Base-by-base conservation (phyloP, 2,329 filamentous ascomycete genomes). In the Sclerotinia spermophila region DNA sequence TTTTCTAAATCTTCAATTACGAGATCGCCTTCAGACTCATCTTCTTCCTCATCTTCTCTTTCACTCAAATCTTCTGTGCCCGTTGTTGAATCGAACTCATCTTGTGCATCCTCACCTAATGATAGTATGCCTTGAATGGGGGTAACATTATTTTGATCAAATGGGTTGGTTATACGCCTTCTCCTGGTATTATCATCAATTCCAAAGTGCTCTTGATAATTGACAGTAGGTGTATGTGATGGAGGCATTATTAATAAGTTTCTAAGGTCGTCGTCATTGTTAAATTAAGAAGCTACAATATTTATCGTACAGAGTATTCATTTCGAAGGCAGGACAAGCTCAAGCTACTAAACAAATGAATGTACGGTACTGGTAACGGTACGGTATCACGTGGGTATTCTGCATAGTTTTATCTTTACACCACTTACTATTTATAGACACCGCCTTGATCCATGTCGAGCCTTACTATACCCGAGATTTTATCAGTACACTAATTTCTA, bases 1-100 rank as follows among this genome's bases (percentile, higher is more conserved):
- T 69, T 21, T 56, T 33, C 44, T 17, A 53, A 8, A 65, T 65
- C n/a, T 11, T 45, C 67, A 7, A 53, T 53, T 11, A 17, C 48
- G 27, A n/a, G n/a, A 53, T 27, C 48, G 24, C 72, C 72, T 4
- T 58, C 72, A 35, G 64, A 71, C 17, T 67, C 67, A 10, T 72
- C 71, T 15, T 72, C 74, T 6, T 74, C 71, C 15, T 15, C 35
- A 7, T 69, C 55, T 58, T 73, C 74, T 10, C n/a, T 56, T n/a
- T 45, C 65, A 44, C 65, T 60, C 11, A 58, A 17, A 17, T 30
- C 38, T 21, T 44, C 65, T 67, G 38, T 60, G 51, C 65, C 38
- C 2, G 65, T 67, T 6, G 65, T 67, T 10, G 38, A 67, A 24
- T 38, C 65, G 24, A 40, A 45, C 21, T 58, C 65, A 44, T 40